Evolutionary conservation across 129 eudicot species (phyloP), one percentile per base, ranked within the genome.

Genomic region (Tanacetum coccineum): DNA sequence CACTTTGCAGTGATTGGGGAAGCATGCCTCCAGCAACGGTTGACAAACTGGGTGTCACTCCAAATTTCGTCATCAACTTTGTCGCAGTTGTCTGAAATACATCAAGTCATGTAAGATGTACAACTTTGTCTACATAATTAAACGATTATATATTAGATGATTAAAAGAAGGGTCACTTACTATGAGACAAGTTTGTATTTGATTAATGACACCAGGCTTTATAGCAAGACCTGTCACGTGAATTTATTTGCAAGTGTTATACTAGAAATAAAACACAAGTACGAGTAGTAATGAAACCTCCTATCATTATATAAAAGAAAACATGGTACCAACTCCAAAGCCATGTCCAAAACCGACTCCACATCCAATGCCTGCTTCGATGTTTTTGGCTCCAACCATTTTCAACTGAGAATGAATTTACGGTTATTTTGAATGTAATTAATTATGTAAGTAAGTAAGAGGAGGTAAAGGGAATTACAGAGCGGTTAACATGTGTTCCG

Each of bases 281-380:
- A 28, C 9, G 36, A 32, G 1, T 36, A 32, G 50, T 60, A 50
- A 6, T 47, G 17, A 7, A 22, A 22, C 2, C 25, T 0, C 2
- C 25, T 0, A 22, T 22, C 25, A 2, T 13, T 63, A 54, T 70
- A 12, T 28, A 57, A 47, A 47, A 62, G 5, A 0, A 30, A 50
- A 25, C 32, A 45, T 58, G 80, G 62, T 87, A 94, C 99, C 99
- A 72, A 89, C 93, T 67, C 99, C 97, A 76, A 94, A 86, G 54
- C 93, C 97, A 79, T 89, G 99, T 53, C 99, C 97, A 63, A 89
- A 82, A 74, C 97, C 95, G 61, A 94, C 86, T 74, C 95, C 96
- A 59, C 96, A 87, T 56, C 97, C 97, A 51, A 89, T 71, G 76
- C 95, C 93, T 9, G 87, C 97, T 80, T 89, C 74, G 60, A 86